A percentile compares a stretch with the other conserved stretches of the same genome.
Conservation (phyloP, 345 rosid genomes). For the Cochlearia excelsa region DNA sequence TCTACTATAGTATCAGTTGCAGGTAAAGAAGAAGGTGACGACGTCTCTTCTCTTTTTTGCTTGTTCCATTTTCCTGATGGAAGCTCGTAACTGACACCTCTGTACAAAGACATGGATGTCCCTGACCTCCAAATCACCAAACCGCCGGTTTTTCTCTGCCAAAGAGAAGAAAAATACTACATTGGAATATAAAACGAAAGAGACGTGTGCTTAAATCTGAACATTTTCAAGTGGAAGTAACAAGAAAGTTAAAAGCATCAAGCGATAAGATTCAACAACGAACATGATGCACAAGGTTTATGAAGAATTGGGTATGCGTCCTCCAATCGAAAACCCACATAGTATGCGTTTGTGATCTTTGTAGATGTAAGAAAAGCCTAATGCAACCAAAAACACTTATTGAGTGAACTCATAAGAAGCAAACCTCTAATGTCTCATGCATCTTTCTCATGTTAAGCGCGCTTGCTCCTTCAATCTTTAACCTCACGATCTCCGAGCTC, state of each 20-base stretch:
- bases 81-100: constrained; percentile 84
- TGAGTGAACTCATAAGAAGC: constrained; percentile 28
- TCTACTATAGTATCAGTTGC: constrained; percentile 27
- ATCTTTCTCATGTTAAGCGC: constrained; percentile 89
- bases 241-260: no score
- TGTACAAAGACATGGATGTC: constrained; percentile 67
- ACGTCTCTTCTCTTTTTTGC: constrained; percentile 43
- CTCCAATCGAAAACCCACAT: neutral
- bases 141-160: constrained; percentile 89
- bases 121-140: constrained; percentile 97
- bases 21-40: constrained; percentile 34
- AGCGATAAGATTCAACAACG: no score
- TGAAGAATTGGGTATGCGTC: no score
- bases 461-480: constrained; percentile 81
- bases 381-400: neutral
- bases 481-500: constrained; percentile 66
- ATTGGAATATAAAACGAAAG: constrained; percentile 3
- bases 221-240: no score
- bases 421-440: constrained; percentile 92
- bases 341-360: neutral
- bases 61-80: constrained; percentile 56
- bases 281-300: no score
- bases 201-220: neutral
- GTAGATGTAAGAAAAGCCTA: constrained; percentile 19
- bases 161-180: constrained; percentile 9